A percentile compares a stretch with the other conserved stretches of the same genome.
Evolutionary conservation across 192 early-diverging fungal species (phyloP).

Genomic region (Hyaloraphidium curvatum): DNA sequence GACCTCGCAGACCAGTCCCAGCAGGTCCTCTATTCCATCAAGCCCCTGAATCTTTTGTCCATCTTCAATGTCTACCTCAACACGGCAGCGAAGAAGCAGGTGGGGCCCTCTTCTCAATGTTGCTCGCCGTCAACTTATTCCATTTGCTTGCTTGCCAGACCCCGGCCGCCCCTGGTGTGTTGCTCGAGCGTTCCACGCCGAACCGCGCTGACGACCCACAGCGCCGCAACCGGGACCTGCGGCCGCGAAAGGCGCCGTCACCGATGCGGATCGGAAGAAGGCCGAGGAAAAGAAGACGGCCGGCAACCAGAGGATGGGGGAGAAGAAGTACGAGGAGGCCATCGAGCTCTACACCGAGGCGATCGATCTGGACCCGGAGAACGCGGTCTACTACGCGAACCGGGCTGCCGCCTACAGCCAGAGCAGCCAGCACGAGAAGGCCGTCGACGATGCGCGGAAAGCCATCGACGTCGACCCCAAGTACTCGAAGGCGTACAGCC

Average conservation of each 20-base stretch:
- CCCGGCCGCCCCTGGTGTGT: too few relatives aligned
- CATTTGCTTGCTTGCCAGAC: neutral
- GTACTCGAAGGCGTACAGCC: constrained; percentile 86
- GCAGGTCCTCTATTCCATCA: constrained; percentile 50
- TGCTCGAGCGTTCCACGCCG: too few relatives aligned
- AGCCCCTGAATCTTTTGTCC: constrained; percentile 57
- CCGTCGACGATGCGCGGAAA: constrained; percentile 69
- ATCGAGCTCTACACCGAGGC: constrained; percentile 80
- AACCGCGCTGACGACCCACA: too few relatives aligned
- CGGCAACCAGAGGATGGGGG: constrained; percentile 58
- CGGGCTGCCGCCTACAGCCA: constrained; percentile 92
- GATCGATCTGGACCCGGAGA: constrained; percentile 57
- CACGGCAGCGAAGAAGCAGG: constrained; percentile 17
- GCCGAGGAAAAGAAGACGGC: constrained; percentile 4
- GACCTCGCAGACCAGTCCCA: constrained; percentile 49
- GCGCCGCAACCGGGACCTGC: neutral
- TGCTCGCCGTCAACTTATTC: neutral
- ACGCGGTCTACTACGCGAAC: constrained; percentile 95
- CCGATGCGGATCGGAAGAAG: constrained; percentile 6
- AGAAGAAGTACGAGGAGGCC: constrained; percentile 67
- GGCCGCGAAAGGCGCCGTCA: neutral
- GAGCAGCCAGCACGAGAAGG: constrained; percentile 62
- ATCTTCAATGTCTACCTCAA: constrained; percentile 84
- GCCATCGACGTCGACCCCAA: constrained; percentile 67
- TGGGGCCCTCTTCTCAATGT: neutral